These are phyloP conservation scores for Metarhizium anisopliae DNA, from an alignment of 2,329 filamentous ascomycete genomes.

Conservation along the genomic window DNA sequence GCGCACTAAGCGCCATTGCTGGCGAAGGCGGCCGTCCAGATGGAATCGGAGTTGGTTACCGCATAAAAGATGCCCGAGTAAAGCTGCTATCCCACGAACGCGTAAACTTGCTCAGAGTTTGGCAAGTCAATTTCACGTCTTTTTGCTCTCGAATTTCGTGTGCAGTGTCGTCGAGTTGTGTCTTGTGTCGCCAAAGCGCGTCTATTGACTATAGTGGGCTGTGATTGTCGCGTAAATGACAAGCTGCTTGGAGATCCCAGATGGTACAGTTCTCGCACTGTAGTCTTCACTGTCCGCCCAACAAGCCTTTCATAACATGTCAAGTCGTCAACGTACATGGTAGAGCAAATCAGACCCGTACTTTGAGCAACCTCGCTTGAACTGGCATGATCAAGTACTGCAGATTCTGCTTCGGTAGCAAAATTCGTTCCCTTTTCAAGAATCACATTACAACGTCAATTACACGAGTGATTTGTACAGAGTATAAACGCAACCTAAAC, in stretches of 20 bases:
- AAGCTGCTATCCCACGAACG: neutral
- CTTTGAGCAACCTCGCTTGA: too few relatives aligned
- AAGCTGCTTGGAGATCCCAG: neutral
- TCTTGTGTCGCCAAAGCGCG: neutral
- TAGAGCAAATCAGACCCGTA: too few relatives aligned
- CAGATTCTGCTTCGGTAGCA: neutral
- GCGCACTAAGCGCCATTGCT: constrained; percentile 44
- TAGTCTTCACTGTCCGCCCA: neutral
- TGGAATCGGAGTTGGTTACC: neutral
- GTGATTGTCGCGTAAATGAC: neutral
- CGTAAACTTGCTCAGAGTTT: neutral
- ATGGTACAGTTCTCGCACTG: neutral
- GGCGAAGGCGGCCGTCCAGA: neutral
- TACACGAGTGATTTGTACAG: neutral
- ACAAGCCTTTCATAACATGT: too few relatives aligned
- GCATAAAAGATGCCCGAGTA: neutral
- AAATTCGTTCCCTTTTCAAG: neutral
- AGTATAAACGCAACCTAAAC: neutral
- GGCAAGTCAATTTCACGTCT: neutral
- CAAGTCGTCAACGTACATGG: too few relatives aligned
- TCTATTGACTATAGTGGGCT: neutral
- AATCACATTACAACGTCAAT: neutral
- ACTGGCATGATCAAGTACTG: too few relatives aligned
- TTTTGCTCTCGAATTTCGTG: neutral
- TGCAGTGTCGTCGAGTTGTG: neutral